Conservation (phyloP, 2,329 filamentous ascomycete species). For the Aspergillus tubingensis region DNA sequence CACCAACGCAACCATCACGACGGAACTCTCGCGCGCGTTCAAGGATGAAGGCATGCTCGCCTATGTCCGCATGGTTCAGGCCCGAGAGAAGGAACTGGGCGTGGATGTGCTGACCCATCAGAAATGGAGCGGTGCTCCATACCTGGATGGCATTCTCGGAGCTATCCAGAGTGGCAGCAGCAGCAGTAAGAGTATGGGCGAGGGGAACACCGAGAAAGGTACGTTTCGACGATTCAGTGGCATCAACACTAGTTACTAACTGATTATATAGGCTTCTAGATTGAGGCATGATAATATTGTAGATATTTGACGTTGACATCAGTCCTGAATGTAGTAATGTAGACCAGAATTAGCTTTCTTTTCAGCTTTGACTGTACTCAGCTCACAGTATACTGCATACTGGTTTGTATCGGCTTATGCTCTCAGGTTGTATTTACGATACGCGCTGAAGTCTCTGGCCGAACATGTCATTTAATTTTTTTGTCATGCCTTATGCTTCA, state of each 20-base stretch:
- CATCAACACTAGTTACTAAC: background rate
- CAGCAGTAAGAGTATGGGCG: slow-evolving; percentile 89
- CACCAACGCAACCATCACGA: slow-evolving; percentile 63
- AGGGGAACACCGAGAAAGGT: slow-evolving; percentile 79
- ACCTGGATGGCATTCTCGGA: slow-evolving; percentile 87
- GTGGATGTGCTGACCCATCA: slow-evolving; percentile 95
- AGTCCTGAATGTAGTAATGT: background rate
- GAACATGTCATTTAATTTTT: background rate
- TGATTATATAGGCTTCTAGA: background rate
- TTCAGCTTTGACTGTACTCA: background rate
- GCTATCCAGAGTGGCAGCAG: slow-evolving; percentile 90
- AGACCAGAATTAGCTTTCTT: background rate
- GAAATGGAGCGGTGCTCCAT: slow-evolving; percentile 70
- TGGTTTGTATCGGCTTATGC: background rate
- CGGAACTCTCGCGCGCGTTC: slow-evolving; percentile 78
- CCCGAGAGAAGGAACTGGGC: slow-evolving; percentile 83
- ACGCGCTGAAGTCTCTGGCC: background rate
- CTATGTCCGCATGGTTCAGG: slow-evolving; percentile 92
- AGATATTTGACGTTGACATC: background rate
- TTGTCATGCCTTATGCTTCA: background rate
- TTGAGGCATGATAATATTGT: background rate
- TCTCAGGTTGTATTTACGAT: background rate
- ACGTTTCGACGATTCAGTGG: slow-evolving; percentile 10
- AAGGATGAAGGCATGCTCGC: slow-evolving; percentile 93
- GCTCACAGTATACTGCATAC: background rate